Base-by-base conservation (phyloP, 2,329 filamentous ascomycete genomes). In the Pezicula rhizophila region DNA sequence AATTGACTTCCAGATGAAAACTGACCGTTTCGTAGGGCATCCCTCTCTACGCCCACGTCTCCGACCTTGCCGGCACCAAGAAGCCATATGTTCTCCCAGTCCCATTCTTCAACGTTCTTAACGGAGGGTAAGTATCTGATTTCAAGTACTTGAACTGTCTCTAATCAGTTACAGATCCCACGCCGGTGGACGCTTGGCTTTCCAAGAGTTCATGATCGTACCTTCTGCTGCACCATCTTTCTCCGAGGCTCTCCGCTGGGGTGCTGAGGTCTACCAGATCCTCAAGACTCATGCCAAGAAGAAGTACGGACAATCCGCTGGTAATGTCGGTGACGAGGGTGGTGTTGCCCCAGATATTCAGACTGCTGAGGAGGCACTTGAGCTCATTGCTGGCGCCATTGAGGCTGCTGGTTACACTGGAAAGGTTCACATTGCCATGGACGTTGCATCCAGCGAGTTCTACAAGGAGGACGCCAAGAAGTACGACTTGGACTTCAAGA, bases 401-500 rank as follows among this genome's bases (percentile, higher is more conserved):
- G 89, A 96, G 75, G 75, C 90, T 75, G 88, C 92, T 59, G 93
- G 93, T 61, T 97, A 99, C 80, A 90, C 87, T 52, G 93, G 92
- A 72, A 79, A 93, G 80, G 85, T 99, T 71, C 89, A 95, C 73
- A 99, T 99, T 65, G 93, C 93, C 70, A 95, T 99, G 90, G 93
- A 99, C 67, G 92, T 97, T 69, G 93, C 93, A 59, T 96, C 93
- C 59, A 95, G 88, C 79, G 93, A 99, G 75, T 99, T 99, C 82
- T 99, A 99, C 87, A 97, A 97, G 79, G 73, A 78, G 65, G 89
- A 93, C 46, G 92, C 77, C 70, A 96, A 97, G 87, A 97, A 97
- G 82, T 99, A 99, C 82, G 93, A 99, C 70, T 82, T 99, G 59
- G 93, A 97, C 85, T 99, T 97, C 89, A 97, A 99, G 89, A 99